phyloP scores from a whole-genome alignment of 164 flowering plant species.

The Vitis riparia region DNA sequence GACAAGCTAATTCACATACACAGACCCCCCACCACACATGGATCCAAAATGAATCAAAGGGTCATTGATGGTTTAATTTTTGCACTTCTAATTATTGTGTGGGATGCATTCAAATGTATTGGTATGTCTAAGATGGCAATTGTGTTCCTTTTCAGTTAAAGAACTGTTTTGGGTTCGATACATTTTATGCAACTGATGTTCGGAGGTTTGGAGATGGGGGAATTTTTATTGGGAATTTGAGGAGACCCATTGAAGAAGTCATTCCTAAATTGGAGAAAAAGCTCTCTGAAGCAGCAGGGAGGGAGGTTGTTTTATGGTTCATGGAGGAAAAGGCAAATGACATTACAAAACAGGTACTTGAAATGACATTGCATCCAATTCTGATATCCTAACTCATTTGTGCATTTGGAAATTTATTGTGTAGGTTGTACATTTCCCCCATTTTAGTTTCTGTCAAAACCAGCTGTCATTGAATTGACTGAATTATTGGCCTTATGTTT shows the following conservation, averaged over 20 bases:
- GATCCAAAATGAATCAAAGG: too few species aligned
- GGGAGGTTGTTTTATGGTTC: conserved; percentile 86
- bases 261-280: conserved; percentile 85
- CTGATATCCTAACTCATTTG: not conserved
- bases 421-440: too few species aligned
- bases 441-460: too few species aligned
- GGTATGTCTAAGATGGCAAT: conserved; percentile 3
- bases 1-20: too few species aligned
- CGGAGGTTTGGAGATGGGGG: conserved; percentile 98
- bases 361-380: not conserved
- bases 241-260: conserved; percentile 84
- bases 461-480: not conserved
- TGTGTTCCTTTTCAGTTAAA: conserved; percentile 47
- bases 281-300: conserved; percentile 81
- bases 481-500: not conserved
- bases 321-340: conserved; percentile 87
- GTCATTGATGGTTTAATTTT: too few species aligned
- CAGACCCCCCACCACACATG: too few species aligned
- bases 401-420: not conserved
- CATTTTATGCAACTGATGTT: conserved; percentile 88
- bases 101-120: not conserved
- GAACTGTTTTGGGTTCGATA: conserved; percentile 87
- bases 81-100: too few species aligned
- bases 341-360: conserved; percentile 75
- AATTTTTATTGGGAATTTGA: conserved; percentile 86